Percentiles rank a stretch among this genome's conserved stretches.
Conservation (phyloP, 2,329 filamentous ascomycete species). For the Botrytis elliptica region DNA sequence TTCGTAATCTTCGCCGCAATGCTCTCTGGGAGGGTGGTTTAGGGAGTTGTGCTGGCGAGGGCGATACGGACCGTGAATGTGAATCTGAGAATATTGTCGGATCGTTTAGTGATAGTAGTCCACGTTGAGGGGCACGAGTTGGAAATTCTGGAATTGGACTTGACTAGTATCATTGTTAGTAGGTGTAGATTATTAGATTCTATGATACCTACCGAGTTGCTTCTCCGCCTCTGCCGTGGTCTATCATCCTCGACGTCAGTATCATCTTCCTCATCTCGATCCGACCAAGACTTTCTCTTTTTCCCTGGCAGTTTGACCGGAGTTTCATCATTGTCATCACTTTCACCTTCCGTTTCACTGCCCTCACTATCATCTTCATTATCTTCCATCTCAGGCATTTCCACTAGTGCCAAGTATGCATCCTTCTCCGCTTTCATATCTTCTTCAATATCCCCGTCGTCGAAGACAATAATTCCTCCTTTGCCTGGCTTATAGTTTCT, state of each 20-base stretch:
- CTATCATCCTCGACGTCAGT: constrained; percentile 66
- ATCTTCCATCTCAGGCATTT: constrained; percentile 81
- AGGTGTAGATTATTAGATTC: constrained; percentile 25
- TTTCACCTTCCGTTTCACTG: constrained; percentile 54
- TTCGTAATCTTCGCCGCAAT: constrained; percentile 70
- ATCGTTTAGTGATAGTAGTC: constrained; percentile 56
- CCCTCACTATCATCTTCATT: constrained; percentile 53
- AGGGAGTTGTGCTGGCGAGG: constrained; percentile 57
- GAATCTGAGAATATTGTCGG: constrained; percentile 46
- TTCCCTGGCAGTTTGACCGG: constrained; percentile 55
- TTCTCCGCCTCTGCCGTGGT: constrained; percentile 76
- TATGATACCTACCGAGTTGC: constrained; percentile 70
- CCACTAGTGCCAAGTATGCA: constrained; percentile 79
- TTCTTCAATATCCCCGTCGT: constrained; percentile 92
- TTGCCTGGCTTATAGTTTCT: constrained; percentile 72
- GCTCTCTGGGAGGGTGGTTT: constrained; percentile 68
- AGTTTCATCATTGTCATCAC: constrained; percentile 52
- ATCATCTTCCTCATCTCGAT: constrained; percentile 62
- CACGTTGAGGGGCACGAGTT: constrained; percentile 57
- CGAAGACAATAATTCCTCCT: constrained; percentile 90
- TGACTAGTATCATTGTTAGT: constrained; percentile 46
- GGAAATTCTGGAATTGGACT: constrained; percentile 66
- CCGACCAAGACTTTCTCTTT: constrained; percentile 80
- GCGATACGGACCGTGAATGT: constrained; percentile 41
- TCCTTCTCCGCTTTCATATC: constrained; percentile 71